Conservation (phyloP, 371 early-diverging fungal species). For the Vairimorpha necatrix region DNA sequence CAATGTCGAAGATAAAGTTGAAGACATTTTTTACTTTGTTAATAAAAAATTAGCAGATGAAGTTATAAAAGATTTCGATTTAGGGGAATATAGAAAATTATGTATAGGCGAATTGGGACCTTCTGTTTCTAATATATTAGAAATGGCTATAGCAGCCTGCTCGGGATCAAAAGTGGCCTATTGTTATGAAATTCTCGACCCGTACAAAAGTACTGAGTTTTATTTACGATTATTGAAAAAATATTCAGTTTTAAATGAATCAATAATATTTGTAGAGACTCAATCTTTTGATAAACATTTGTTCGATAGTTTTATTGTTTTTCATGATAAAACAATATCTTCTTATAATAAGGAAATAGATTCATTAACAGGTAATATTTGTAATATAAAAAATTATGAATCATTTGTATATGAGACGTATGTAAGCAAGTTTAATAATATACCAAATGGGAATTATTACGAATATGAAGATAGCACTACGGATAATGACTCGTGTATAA, state of each 20-base stretch:
- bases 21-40: slow-evolving; percentile 8
- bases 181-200: background rate
- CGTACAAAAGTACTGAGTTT: background rate
- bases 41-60: background rate
- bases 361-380: background rate
- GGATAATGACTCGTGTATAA: background rate
- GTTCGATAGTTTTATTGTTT: slow-evolving; percentile 1
- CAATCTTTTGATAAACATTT: background rate
- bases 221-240: background rate
- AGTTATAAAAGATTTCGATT: slow-evolving; percentile 3
- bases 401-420: background rate
- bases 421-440: background rate
- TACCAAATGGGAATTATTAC: background rate
- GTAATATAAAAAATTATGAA: background rate
- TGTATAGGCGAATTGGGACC: background rate
- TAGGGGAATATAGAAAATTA: background rate
- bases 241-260: background rate
- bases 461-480: background rate
- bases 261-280: background rate
- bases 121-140: background rate
- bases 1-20: background rate
- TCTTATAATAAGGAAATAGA: background rate
- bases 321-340: background rate
- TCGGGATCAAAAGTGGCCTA: background rate
- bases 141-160: background rate